Evolutionary conservation across 768 basidiomycete species (phyloP), one percentile per base, ranked within the genome.

Genomic region (Termitomyces sp.): DNA sequence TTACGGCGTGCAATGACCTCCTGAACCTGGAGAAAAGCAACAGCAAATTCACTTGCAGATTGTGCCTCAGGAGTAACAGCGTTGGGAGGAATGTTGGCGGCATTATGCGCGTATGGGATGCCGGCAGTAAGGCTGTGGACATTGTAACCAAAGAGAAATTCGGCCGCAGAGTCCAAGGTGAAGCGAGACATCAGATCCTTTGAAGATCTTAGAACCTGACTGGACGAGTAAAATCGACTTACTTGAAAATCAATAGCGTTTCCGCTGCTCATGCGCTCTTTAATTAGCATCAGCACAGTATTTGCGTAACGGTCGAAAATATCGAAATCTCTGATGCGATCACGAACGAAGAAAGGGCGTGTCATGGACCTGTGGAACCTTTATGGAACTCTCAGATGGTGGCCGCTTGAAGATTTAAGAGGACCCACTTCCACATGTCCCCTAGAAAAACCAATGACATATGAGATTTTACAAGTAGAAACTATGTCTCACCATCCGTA

Each of bases 321-420:
- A 12, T 85, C 79, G 53, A 84, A 86, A 61, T 87, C 78, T 62
- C 76, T 77, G 62, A 86, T 82, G 33, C 78, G 70, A 58, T 86
- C 84, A 8, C 75, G 74, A 26, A 72, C 79, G 66, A 86, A 86
- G 73, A 83, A 83, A 2, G 86, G 84, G 1, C 86, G 78, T 0
- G 83, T 81, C 68, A 85, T 84, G 6, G 77, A 78, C n/a, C 84
- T 79, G 63, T 86, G 83, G 63, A 85, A 85, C 62, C 80, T 80
- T 26, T 33, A 12, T 2, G 4, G 32, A 14, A 24, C 38, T 36
- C 3, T 55, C 14, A 32, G 20, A 20, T 22, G 4, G 20, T 5
- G 42, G 62, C 73, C 69, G 73, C 71, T 73, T 70, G 74, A 69
- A 74, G 72, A 40, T 72, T 65, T 3, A 20, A 7, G 22, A 36